Evolutionary conservation across 495 filamentous ascomycete species (phyloP), one percentile per base, ranked within the genome.

Genomic region (Schizothecium vesticola): DNA sequence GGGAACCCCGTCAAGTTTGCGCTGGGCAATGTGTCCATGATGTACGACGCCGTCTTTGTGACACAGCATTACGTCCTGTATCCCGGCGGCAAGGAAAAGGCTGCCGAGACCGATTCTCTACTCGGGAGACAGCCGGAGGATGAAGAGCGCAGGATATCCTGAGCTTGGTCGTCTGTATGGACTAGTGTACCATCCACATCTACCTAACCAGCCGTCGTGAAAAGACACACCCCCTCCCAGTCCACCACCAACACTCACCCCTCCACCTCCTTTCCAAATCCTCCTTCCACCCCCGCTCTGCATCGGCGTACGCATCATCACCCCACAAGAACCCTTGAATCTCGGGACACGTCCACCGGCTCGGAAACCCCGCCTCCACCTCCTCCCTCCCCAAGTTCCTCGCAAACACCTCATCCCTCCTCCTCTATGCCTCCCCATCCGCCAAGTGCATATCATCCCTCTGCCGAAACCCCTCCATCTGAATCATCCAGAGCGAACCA

Each of bases 1-100:
- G 95, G 96, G 0, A 99, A 98, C 70, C 93, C 94, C 3, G 88
- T 94, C 70, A 99, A 99, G 79, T 85, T 99, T 63, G 86, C 88
- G 19, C 81, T 99, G 59, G 89, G 90, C 8, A 93, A 95, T 73
- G 84, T 97, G 63, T 89, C 88, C 56, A 89, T 97, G 66, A 69
- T 91, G n/a, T 97, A 96, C 74, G 94, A 97, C 73, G 28, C 90
- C 7, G 80, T 97, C 25, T 98, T 97, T 71, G 87, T 97, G 59
- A 74, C 84, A 21, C 95, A 99, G 78, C 95, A 98, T 80, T 97
- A 92, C 74, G 79, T 91, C 25, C 78, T 96, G 6, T 97, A 96
- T 75, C 81, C 76, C 29, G 76, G 73, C 7, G 71, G 73, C 9
- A 68, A 69, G 0, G 70, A 36, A 8, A 76, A 78, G 65, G 63